Percentiles rank a stretch among this genome's conserved stretches.
Evolutionary conservation across 495 filamentous ascomycete species (phyloP).

Genomic region (Penicillium longicatenatum): DNA sequence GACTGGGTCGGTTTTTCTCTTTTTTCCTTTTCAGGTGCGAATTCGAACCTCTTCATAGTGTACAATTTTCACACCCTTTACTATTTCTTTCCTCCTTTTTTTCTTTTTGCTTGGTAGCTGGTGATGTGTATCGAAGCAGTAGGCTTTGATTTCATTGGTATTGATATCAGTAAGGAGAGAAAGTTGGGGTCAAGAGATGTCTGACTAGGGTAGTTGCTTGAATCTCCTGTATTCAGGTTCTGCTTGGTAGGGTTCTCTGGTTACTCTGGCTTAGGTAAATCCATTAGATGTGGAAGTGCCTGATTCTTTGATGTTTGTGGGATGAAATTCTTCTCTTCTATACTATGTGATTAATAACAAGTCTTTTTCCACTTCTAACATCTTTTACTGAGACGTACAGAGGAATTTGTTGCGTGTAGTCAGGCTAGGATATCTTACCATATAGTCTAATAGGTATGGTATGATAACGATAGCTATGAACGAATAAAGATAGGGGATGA

Average conservation of each 20-base stretch:
- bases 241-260: not conserved
- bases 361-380: not conserved
- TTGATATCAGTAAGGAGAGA: not conserved
- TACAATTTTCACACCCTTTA: constrained; percentile 36
- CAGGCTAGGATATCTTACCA: not conserved
- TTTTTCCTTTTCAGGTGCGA: constrained; percentile 13
- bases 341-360: not conserved
- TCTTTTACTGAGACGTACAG: no score
- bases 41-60: constrained; percentile 29
- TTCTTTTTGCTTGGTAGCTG: not conserved
- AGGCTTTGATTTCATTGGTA: not conserved
- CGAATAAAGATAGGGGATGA: not conserved
- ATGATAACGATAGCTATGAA: not conserved
- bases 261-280: not conserved
- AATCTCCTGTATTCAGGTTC: not conserved
- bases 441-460: not conserved
- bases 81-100: constrained; percentile 9
- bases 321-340: not conserved
- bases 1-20: constrained; percentile 31
- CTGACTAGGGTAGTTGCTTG: no score
- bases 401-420: not conserved
- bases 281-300: not conserved
- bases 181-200: not conserved
- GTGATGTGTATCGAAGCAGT: not conserved
- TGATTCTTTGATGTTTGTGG: not conserved